Base-by-base conservation (phyloP, 345 rosid species). In the Cochlearia excelsa region DNA sequence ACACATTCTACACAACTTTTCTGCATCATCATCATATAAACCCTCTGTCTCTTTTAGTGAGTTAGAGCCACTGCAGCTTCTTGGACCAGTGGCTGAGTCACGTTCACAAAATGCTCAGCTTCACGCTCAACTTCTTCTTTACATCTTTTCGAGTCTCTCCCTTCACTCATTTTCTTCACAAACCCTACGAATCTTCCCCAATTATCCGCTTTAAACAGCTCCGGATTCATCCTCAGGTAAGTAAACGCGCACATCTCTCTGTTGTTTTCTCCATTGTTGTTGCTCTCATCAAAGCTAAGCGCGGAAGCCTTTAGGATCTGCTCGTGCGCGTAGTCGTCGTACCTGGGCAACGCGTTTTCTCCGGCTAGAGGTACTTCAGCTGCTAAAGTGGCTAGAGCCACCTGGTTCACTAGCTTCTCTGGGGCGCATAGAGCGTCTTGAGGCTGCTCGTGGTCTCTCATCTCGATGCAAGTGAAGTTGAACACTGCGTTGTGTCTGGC, bases 371-470 rank as follows among this genome's bases (percentile, higher is more conserved):
- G 91, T 41, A 85, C 89, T 29, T 75, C 68, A 8, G 95, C 88
- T 52, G 73, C 78, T 37, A 57, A 72, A 3, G 97, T 83, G 7
- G 97, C 97, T 61, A 82, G 30, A 51, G 88, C 88, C 47, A 89
- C 97, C 70, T 93, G 97, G 82, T 50, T 86, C 10, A 93, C 97
- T 35, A 93, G 88, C 80, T 83, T 87, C 83, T 89, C 97, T 0
- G 99, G 99, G 6, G 97, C 83, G 39, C 95, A 93, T 1, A 84
- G 86, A 0, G 97, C 99, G 23, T 88, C 84, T 66, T 93, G 97
- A 3, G 99, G 97, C 69, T 93, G 99, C 58, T 93, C 99, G 7
- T 93, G 90, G 71, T 93, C 97, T 4, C 89, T 83, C 99, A 93
- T 93, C 60, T 93, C 97, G 2, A 93, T 77, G 68, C 99, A 93